A percentile compares a stretch with the other conserved stretches of the same genome.
Evolutionary conservation across 1,284 basidiomycete species (phyloP).

Genomic region (Cutaneotrichosporon sp.): DNA sequence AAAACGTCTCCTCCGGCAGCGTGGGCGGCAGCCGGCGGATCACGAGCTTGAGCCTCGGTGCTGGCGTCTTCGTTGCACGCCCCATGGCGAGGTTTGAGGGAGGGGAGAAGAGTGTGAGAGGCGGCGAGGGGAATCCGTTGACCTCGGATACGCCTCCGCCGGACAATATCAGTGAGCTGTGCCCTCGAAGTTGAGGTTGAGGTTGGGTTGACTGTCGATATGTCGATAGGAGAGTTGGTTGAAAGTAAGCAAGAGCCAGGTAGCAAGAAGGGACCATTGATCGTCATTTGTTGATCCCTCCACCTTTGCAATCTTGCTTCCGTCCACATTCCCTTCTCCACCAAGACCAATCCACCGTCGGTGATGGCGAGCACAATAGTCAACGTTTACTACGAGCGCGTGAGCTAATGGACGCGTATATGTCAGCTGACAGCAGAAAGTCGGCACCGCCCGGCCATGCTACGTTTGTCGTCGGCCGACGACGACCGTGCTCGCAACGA

Average conservation of each 20-base stretch:
- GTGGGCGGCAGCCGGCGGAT: constrained; percentile 86
- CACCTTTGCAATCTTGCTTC: not conserved
- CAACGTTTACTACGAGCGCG: constrained; percentile 48
- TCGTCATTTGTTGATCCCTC: constrained; percentile 12
- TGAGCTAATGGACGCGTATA: constrained; percentile 17
- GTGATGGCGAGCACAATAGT: constrained; percentile 15
- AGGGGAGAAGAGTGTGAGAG: not conserved
- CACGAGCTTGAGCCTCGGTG: constrained; percentile 70
- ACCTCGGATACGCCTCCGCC: too few species aligned
- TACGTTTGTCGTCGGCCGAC: constrained; percentile 46
- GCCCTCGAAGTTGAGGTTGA: not conserved
- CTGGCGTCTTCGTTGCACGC: not conserved
- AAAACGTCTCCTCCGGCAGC: constrained; percentile 86
- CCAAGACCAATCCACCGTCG: not conserved
- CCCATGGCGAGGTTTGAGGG: not conserved
- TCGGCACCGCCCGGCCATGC: constrained; percentile 40
- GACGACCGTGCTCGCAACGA: constrained; percentile 41
- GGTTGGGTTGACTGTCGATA: not conserved
- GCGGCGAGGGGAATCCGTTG: too few species aligned
- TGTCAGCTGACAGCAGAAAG: constrained; percentile 30
- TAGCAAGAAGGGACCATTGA: not conserved
- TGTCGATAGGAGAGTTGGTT: too few species aligned
- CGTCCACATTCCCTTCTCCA: not conserved
- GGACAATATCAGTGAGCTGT: too few species aligned
- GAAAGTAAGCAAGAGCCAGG: not conserved